A percentile compares a stretch with the other conserved stretches of the same genome.
phyloP scores from a whole-genome alignment of 2,329 filamentous ascomycete species.

The Lithohypha guttulata region DNA sequence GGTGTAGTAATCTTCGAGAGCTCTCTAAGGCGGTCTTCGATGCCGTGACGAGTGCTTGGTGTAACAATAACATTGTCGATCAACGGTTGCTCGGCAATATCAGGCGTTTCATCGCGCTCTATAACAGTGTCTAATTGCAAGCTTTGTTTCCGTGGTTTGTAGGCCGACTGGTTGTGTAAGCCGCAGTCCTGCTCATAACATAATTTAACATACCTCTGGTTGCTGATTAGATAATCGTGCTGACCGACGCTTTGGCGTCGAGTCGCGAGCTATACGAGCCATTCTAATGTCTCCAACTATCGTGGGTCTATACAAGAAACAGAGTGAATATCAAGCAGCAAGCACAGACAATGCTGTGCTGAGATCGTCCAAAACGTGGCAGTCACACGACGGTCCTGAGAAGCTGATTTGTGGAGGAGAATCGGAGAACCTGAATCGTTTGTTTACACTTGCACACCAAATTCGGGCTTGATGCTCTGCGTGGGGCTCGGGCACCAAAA shows the following conservation, averaged over 20 bases:
- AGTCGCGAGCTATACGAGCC: conserved; percentile 9
- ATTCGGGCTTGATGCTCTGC: no score
- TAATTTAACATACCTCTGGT: conserved; percentile 1
- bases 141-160: conserved; percentile 19
- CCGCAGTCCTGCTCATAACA: no score
- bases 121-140: conserved; percentile 34
- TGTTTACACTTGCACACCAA: neutral
- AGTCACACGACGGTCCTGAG: no score
- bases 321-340: neutral
- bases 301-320: neutral
- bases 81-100: conserved; percentile 24
- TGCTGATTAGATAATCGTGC: conserved; percentile 1
- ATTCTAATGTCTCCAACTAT: neutral
- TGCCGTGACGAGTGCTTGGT: conserved; percentile 25
- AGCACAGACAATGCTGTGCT: neutral
- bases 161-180: conserved; percentile 11
- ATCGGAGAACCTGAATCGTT: neutral
- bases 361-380: no score
- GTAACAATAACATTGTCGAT: conserved; percentile 26
- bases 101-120: conserved; percentile 37
- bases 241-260: conserved; percentile 8
- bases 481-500: no score
- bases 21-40: conserved; percentile 25
- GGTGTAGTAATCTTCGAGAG: conserved; percentile 45
- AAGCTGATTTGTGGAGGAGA: no score